Evolutionary conservation across 305 asterid species (phyloP).

Genomic region (Fraxinus albicans): DNA sequence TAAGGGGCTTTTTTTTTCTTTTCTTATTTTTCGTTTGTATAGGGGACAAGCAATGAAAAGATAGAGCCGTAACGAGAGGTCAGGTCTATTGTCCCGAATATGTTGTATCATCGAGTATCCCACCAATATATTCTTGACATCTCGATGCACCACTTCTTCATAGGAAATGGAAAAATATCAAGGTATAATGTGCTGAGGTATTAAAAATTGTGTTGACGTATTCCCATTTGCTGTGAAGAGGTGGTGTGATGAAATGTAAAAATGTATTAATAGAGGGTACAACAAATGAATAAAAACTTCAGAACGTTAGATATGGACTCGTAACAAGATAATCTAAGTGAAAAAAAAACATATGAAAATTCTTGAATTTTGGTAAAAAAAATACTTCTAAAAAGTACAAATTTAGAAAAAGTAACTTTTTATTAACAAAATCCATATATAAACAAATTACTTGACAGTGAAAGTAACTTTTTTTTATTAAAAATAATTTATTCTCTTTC

Average conservation of each 20-base stretch:
- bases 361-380: neutral
- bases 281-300: neutral
- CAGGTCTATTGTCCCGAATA: neutral
- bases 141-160: neutral
- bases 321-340: neutral
- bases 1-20: neutral
- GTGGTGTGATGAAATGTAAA: neutral
- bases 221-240: neutral
- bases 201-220: neutral
- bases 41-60: neutral
- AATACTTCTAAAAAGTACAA: neutral
- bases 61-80: neutral
- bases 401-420: neutral
- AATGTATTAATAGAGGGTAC: neutral
- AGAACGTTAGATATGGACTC: neutral
- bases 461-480: neutral
- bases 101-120: neutral
- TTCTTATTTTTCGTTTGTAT: neutral
- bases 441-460: neutral
- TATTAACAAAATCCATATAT: neutral
- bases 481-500: neutral
- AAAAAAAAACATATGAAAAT: neutral
- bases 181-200: neutral
- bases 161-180: neutral
- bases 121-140: neutral